These are phyloP conservation scores for Trypanosoma boissoni DNA, from an alignment of 208 protist species.

Conservation along the genomic window DNA sequence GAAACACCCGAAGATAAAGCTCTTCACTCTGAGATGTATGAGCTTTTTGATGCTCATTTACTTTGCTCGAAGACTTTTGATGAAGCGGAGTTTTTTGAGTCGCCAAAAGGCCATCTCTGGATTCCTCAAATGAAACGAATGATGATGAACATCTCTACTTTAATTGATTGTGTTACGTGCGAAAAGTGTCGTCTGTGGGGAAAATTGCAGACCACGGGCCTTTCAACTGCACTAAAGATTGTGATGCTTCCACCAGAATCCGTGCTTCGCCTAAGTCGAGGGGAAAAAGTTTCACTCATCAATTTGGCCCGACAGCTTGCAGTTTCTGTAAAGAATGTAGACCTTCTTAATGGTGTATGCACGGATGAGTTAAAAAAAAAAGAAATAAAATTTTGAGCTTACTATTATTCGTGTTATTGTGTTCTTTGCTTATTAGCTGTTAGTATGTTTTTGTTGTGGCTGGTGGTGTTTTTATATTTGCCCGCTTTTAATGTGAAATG, in stretches of 20 bases:
- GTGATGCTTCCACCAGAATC: slow-evolving; percentile 38
- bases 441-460: slow-evolving; percentile 19
- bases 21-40: slow-evolving; percentile 41
- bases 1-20: slow-evolving; percentile 44
- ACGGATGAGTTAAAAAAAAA: slow-evolving; percentile 2
- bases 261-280: slow-evolving; percentile 41
- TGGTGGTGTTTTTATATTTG: no score
- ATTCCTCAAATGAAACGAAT: slow-evolving; percentile 72
- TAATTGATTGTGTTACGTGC: slow-evolving; percentile 93
- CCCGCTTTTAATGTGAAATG: no score
- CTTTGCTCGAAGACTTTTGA: slow-evolving; percentile 81
- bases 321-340: slow-evolving; percentile 63
- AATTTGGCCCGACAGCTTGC: slow-evolving; percentile 79
- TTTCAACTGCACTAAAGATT: slow-evolving; percentile 83
- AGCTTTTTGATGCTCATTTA: slow-evolving; percentile 59
- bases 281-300: slow-evolving; percentile 80
- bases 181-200: slow-evolving; percentile 93
- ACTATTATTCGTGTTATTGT: slow-evolving; percentile 3
- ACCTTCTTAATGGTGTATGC: slow-evolving; percentile 23
- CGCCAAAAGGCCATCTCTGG: slow-evolving; percentile 42
- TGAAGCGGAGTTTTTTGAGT: slow-evolving; percentile 71
- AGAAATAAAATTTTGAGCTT: slow-evolving; percentile 1
- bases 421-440: slow-evolving; percentile 9
- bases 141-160: slow-evolving; percentile 74
- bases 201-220: slow-evolving; percentile 84